These are phyloP conservation scores for Simmondsia chinensis DNA, from an alignment of 148 eudicot genomes.

Conservation along the genomic window DNA sequence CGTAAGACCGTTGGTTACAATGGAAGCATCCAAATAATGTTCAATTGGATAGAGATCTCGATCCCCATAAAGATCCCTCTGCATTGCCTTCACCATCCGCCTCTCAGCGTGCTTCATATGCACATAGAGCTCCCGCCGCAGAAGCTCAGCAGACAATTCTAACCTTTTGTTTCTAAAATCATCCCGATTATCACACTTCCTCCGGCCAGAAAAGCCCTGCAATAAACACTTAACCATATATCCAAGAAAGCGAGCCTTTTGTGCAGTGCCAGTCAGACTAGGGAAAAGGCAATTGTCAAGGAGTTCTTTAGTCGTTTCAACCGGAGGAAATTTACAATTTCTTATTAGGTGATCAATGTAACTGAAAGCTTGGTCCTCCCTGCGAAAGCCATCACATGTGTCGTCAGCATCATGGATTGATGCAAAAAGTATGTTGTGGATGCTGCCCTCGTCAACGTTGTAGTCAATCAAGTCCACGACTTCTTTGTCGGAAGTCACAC, in stretches of 20 bases:
- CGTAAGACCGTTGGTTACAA: conserved; percentile 80
- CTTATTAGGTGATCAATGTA: conserved; percentile 29
- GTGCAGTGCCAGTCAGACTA: conserved; percentile 31
- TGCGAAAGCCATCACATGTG: conserved; percentile 52
- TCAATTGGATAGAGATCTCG: conserved; percentile 43
- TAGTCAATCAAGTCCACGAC: conserved; percentile 63
- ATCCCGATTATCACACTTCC: conserved; percentile 80
- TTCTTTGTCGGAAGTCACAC: conserved; percentile 66
- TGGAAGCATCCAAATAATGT: conserved; percentile 78
- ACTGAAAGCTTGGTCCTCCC: conserved; percentile 29
- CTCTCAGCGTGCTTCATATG: conserved; percentile 87
- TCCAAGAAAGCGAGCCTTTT: conserved; percentile 81
- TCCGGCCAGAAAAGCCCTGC: conserved; percentile 53
- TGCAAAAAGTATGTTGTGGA: conserved; percentile 63
- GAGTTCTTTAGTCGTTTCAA: conserved; percentile 48
- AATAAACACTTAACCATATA: conserved; percentile 86
- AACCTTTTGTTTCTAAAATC: conserved; percentile 89
- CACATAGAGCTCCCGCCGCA: conserved; percentile 70
- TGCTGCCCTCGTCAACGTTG: conserved; percentile 38
- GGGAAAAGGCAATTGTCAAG: conserved; percentile 49
- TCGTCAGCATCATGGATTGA: conserved; percentile 83
- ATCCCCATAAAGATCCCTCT: conserved; percentile 82
- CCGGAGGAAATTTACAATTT: conserved; percentile 59
- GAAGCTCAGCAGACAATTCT: conserved; percentile 73
- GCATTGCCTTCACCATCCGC: conserved; percentile 87